Base-by-base conservation (phyloP, 176 grass and related monocot species). In the Canna indica region DNA sequence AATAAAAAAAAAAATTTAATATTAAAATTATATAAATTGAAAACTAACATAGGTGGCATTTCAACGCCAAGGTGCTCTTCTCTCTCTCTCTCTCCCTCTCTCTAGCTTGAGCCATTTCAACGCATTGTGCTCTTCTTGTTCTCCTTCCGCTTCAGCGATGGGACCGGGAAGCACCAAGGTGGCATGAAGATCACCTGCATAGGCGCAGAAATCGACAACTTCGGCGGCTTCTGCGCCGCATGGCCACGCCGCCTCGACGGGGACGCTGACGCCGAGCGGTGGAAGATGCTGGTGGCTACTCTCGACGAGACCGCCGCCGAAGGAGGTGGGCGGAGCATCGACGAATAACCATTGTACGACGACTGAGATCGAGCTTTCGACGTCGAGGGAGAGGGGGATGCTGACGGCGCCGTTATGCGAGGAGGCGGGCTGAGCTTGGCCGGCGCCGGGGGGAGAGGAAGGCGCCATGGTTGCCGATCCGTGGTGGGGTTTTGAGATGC, bases 391-490 rank as follows among this genome's bases (percentile, higher is more conserved):
- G 64, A 81, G 4, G 6, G 63, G 0, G 30, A 38, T n/a, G n/a
- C n/a, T n/a, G n/a, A n/a, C n/a, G n/a, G n/a, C 27, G 77, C 47
- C 3, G 52, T 69, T 81, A 75, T 86, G 42, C 73, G 69, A 27
- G 91, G 88, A 14, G 91, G 88, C 11, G 78, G 91, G 58, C 59
- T 73, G 18, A 96, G 81, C 22, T 76, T 96, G 18, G 11, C 22
- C 10, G 83, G 31, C 36, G n/a, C n/a, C n/a, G n/a, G n/a, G n/a
- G n/a, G n/a, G n/a, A n/a, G n/a, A n/a, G n/a, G n/a, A n/a, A n/a
- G n/a, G n/a, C n/a, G 68, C 25, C 15, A 24, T 1, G 3, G 58
- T 54, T 9, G 68, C 1, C 38, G 61, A 3, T 13, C 7, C 12
- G 41, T 18, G 35, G 25, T 32, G 63, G 34, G 83, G 26, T 56